Conservation (phyloP, 129 eudicot species). For the Escallonia rubra region DNA sequence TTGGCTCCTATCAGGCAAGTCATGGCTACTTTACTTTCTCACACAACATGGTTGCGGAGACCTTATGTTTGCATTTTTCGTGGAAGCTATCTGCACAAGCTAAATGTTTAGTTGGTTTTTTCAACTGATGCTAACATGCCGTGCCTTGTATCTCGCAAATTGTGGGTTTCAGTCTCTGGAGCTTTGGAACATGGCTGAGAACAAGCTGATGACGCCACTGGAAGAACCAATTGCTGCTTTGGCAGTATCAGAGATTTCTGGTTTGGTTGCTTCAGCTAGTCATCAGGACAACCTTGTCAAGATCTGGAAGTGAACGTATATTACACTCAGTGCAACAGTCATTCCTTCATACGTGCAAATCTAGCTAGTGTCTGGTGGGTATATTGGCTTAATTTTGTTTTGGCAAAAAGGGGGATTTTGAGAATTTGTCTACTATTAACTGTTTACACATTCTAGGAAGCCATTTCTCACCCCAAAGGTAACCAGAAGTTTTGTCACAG, state of each 20-base stretch:
- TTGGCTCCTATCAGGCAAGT: slow-evolving; percentile 62
- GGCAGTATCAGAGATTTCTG: slow-evolving; percentile 44
- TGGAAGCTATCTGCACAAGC: too few relatives aligned
- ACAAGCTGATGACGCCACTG: slow-evolving; percentile 45
- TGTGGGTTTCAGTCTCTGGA: slow-evolving; percentile 55
- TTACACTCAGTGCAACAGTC: background rate
- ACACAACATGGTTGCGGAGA: too few relatives aligned
- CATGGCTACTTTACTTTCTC: background rate
- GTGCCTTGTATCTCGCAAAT: background rate
- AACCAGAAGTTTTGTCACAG: too few relatives aligned
- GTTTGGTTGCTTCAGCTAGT: slow-evolving; percentile 59
- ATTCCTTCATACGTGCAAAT: background rate
- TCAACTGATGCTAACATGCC: background rate
- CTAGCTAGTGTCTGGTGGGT: background rate
- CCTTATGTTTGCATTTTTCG: too few relatives aligned
- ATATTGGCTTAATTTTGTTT: background rate
- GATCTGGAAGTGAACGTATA: slow-evolving; percentile 57
- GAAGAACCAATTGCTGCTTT: slow-evolving; percentile 41
- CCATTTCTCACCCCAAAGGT: too few relatives aligned
- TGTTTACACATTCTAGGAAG: too few relatives aligned
- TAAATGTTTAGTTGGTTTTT: too few relatives aligned
- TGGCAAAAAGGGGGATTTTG: background rate
- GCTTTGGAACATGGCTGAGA: slow-evolving; percentile 69
- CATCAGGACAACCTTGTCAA: slow-evolving; percentile 36
- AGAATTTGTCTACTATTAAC: too few relatives aligned